Conservation (phyloP, 2,329 filamentous ascomycete genomes). For the Aureobasidium sp. region DNA sequence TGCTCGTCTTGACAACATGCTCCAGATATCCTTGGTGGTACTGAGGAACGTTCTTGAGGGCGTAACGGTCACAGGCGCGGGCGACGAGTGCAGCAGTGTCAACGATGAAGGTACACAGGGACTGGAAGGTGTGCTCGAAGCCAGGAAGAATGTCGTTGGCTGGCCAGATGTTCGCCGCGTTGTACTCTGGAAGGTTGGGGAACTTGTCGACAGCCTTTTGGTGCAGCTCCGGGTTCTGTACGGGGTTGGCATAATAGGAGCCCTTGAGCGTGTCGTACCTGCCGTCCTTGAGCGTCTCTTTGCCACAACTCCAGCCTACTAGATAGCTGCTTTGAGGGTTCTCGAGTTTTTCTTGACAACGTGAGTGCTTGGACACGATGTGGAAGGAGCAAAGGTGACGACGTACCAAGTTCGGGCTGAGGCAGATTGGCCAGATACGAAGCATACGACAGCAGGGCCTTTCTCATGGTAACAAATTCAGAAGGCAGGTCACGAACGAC, state of each 20-base stretch:
- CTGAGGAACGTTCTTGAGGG: constrained; percentile 63
- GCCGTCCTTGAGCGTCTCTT: constrained; percentile 70
- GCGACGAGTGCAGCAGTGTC: constrained; percentile 84
- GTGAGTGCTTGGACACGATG: background rate
- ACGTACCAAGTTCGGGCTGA: constrained; percentile 57
- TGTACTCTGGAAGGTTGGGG: constrained; percentile 77
- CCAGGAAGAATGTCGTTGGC: constrained; percentile 57
- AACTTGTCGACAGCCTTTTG: constrained; percentile 45
- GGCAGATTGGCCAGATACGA: constrained; percentile 82
- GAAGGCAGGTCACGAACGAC: constrained; percentile 78
- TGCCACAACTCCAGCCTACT: constrained; percentile 70
- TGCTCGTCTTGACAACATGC: constrained; percentile 73
- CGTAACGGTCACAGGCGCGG: constrained; percentile 80
- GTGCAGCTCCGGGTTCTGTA: constrained; percentile 51
- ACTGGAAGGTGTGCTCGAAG: constrained; percentile 63
- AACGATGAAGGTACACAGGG: constrained; percentile 75
- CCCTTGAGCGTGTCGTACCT: constrained; percentile 73
- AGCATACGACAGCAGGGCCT: constrained; percentile 70
- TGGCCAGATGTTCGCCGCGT: constrained; percentile 86
- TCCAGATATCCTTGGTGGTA: constrained; percentile 77
- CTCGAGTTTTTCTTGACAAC: constrained; percentile 35
- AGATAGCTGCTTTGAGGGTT: constrained; percentile 48
- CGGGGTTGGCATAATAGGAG: constrained; percentile 66
- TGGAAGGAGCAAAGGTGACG: constrained; percentile 16
- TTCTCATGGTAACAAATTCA: constrained; percentile 62